Conservation (phyloP, 192 early-diverging fungal species). For the Mortierella alpina region DNA sequence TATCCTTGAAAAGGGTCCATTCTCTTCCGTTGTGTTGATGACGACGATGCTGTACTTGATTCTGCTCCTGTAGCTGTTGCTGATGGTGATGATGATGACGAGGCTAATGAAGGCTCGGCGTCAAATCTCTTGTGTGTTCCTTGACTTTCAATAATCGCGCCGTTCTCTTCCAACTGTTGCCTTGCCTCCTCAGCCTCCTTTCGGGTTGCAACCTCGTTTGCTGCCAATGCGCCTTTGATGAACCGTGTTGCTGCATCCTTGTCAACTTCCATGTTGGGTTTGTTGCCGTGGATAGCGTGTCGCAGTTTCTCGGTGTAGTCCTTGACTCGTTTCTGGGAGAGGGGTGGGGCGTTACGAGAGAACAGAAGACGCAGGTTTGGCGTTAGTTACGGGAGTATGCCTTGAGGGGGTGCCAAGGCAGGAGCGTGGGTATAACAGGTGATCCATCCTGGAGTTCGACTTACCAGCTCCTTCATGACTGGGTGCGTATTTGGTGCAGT, state of each 20-base stretch:
- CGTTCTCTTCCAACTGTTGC: background rate
- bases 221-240: constrained; percentile 55
- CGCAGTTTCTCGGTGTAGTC: constrained; percentile 35
- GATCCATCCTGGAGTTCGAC: constrained; percentile 44
- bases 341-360: background rate
- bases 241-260: constrained; percentile 62
- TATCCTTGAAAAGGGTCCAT: constrained; percentile 50
- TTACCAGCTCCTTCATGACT: constrained; percentile 66
- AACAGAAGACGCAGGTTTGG: constrained; percentile 2
- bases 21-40: constrained; percentile 17
- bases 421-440: background rate
- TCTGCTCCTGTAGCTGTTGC: background rate
- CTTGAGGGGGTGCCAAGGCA: no score
- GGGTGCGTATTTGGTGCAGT: constrained; percentile 63
- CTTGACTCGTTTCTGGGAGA: constrained; percentile 59
- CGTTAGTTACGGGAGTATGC: background rate
- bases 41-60: constrained; percentile 6
- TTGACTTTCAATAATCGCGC: background rate
- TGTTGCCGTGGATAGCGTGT: constrained; percentile 24
- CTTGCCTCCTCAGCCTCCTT: constrained; percentile 10
- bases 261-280: constrained; percentile 56
- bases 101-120: background rate
- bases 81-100: background rate
- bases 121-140: constrained; percentile 21
- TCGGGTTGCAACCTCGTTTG: constrained; percentile 23